Conservation (phyloP, 164 flowering plant species). For the Amborella trichopoda region DNA sequence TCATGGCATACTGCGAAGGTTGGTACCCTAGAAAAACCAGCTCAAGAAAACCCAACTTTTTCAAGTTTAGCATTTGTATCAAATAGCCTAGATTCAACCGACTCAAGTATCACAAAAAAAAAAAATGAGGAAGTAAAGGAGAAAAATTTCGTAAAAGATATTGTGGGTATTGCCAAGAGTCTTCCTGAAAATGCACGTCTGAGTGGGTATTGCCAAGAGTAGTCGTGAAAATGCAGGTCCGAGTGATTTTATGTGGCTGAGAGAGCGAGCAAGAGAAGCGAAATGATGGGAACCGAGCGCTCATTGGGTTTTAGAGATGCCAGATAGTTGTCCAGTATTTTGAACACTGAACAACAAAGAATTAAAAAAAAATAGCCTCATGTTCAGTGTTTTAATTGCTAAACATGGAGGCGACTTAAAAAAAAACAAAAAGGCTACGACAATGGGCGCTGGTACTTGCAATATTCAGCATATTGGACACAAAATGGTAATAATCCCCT, state of each 20-base stretch:
- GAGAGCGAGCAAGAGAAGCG: constrained; percentile 32
- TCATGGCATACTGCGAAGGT: constrained; percentile 47
- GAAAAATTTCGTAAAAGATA: constrained; percentile 29
- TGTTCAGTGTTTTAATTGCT: too few species aligned
- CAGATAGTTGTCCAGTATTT: too few species aligned
- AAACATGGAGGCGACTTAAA: too few species aligned
- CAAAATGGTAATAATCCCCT: too few species aligned
- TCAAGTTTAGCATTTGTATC: neutral
- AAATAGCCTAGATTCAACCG: neutral
- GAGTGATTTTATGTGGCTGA: constrained; percentile 54
- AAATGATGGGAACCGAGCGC: constrained; percentile 37
- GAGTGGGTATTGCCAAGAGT: too few species aligned
- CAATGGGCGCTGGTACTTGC: too few species aligned
- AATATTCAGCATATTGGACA: too few species aligned
- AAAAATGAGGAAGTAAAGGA: constrained; percentile 1
- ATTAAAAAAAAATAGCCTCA: too few species aligned
- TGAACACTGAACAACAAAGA: too few species aligned
- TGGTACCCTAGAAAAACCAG: neutral
- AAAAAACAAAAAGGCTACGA: too few species aligned
- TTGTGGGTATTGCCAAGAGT: constrained; percentile 37
- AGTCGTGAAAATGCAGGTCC: too few species aligned
- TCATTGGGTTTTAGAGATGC: too few species aligned
- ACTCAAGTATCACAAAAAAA: neutral
- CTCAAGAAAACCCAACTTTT: neutral
- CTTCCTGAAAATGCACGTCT: constrained; percentile 52